Evolutionary conservation across 2,329 filamentous ascomycete genomes (phyloP).

Genomic region (Phyllachora maydis): DNA sequence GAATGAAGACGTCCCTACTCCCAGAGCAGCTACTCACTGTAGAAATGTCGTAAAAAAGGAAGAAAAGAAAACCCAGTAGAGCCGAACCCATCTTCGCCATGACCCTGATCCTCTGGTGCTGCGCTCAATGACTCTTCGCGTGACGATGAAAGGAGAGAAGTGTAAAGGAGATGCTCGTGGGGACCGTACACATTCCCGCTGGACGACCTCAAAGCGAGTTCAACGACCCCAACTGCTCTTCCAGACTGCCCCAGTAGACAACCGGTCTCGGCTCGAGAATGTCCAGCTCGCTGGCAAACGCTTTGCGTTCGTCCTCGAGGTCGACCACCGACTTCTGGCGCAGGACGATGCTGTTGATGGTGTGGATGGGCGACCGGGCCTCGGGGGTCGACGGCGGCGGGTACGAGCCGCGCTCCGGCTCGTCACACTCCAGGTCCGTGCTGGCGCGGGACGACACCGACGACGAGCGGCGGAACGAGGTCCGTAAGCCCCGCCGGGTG

Average conservation of each 20-base stretch:
- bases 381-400: constrained; percentile 22
- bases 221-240: constrained; percentile 33
- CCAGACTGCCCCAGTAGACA: constrained; percentile 41
- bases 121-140: no score
- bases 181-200: no score
- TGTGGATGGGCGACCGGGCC: constrained; percentile 20
- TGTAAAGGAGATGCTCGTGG: no score
- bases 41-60: no score
- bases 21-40: no score
- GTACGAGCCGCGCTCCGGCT: constrained; percentile 17
- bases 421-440: no score
- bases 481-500: constrained; percentile 24
- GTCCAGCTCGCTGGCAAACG: constrained; percentile 28
- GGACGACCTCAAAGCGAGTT: no score
- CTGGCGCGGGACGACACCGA: constrained; percentile 18
- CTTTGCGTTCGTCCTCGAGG: constrained; percentile 33
- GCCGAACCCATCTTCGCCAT: no score
- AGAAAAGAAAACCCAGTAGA: no score
- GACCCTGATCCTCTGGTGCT: no score
- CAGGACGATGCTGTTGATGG: constrained; percentile 37
- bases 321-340: constrained; percentile 35
- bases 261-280: constrained; percentile 41
- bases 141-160: no score
- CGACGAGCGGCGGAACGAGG: constrained; percentile 29
- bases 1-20: no score